These are phyloP conservation scores for Fusarium luffae DNA, from an alignment of 2,329 filamentous ascomycete genomes.

Conservation along the genomic window DNA sequence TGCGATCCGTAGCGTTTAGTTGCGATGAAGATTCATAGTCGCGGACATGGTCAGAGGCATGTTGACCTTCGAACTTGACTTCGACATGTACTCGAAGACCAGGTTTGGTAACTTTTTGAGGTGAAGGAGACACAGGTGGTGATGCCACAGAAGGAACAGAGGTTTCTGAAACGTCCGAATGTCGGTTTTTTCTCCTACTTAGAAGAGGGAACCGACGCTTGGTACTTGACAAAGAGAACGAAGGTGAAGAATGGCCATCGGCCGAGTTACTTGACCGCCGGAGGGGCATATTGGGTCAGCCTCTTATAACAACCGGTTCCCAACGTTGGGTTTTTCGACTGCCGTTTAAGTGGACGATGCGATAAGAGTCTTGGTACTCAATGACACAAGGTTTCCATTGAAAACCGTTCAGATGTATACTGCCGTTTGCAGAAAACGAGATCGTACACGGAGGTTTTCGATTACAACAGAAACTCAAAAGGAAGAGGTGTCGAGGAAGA, in stretches of 20 bases:
- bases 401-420: conserved; percentile 7
- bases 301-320: conserved; percentile 9
- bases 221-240: conserved; percentile 41
- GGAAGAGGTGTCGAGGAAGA: conserved; percentile 17
- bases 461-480: conserved; percentile 10
- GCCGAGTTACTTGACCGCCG: conserved; percentile 44
- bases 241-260: conserved; percentile 41
- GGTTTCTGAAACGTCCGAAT: conserved; percentile 39
- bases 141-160: conserved; percentile 28
- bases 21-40: conserved; percentile 59
- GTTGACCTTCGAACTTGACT: conserved; percentile 59
- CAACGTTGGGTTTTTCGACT: neutral
- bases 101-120: conserved; percentile 27
- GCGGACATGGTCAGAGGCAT: conserved; percentile 57
- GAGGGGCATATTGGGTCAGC: conserved; percentile 40
- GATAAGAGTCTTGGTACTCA: conserved; percentile 29
- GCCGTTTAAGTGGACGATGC: conserved; percentile 2
- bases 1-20: conserved; percentile 57
- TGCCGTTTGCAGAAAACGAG: conserved; percentile 6
- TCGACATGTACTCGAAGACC: conserved; percentile 57
- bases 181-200: conserved; percentile 43
- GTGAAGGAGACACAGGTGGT: conserved; percentile 22
- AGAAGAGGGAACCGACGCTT: conserved; percentile 49
- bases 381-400: conserved; percentile 36
- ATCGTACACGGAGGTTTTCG: neutral